Conservation (phyloP, 371 early-diverging fungal species). For the Massospora cicadina region DNA sequence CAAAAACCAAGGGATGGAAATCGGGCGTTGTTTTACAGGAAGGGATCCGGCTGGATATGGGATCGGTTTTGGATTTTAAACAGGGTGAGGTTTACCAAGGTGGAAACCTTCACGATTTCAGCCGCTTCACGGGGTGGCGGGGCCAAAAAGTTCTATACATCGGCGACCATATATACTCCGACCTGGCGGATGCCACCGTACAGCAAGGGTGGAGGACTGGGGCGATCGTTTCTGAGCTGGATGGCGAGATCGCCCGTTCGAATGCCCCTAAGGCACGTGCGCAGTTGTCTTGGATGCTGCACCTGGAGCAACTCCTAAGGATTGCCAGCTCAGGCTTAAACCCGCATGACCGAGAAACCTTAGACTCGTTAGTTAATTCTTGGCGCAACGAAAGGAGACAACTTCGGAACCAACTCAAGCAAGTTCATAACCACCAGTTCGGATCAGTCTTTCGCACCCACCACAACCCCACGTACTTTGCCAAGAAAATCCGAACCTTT, state of each 20-base stretch:
- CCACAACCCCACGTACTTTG: slow-evolving; percentile 41
- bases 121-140: slow-evolving; percentile 33
- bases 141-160: slow-evolving; percentile 42
- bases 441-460: slow-evolving; percentile 46
- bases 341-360: slow-evolving; percentile 13
- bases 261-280: slow-evolving; percentile 12
- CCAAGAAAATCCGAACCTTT: slow-evolving; percentile 34
- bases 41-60: slow-evolving; percentile 13
- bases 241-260: slow-evolving; percentile 29
- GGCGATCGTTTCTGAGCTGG: slow-evolving; percentile 41
- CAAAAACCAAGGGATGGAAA: neutral
- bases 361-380: slow-evolving; percentile 22
- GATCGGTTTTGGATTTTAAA: slow-evolving; percentile 26
- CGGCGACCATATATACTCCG: slow-evolving; percentile 48
- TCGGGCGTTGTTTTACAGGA: neutral
- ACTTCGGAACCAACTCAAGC: slow-evolving; percentile 25
- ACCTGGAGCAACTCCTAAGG: slow-evolving; percentile 31
- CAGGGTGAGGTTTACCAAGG: slow-evolving; percentile 40
- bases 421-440: slow-evolving; percentile 35
- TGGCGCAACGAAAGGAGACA: slow-evolving; percentile 28
- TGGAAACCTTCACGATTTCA: slow-evolving; percentile 36
- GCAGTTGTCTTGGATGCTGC: slow-evolving; percentile 27
- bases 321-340: slow-evolving; percentile 23
- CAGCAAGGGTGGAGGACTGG: slow-evolving; percentile 57
- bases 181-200: slow-evolving; percentile 36